phyloP scores from a whole-genome alignment of 345 rosid genomes.

The Cardamine chenopodiifolia region DNA sequence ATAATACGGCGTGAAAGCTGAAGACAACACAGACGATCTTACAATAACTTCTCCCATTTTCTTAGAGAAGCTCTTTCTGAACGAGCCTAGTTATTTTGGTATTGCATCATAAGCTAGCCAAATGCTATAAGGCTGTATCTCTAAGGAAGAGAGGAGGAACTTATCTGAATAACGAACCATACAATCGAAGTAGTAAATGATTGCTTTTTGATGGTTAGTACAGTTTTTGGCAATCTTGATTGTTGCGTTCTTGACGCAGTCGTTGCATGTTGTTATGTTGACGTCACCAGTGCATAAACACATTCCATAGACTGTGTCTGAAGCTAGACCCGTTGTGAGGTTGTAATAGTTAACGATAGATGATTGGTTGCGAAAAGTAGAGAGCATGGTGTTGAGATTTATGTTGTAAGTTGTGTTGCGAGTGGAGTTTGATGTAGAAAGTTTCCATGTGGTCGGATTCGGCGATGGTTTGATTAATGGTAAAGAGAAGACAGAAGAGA shows the following conservation, averaged over 20 bases:
- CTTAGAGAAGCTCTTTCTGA: constrained; percentile 7
- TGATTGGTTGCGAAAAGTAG: constrained; percentile 24
- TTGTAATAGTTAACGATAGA: constrained; percentile 24
- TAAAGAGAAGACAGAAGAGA: constrained; percentile 17
- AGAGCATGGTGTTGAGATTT: constrained; percentile 33
- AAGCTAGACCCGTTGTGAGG: constrained; percentile 27
- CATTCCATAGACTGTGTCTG: constrained; percentile 37
- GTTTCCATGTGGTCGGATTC: constrained; percentile 18
- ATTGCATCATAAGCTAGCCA: not conserved
- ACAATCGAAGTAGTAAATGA: constrained; percentile 47
- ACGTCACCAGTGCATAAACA: constrained; percentile 48
- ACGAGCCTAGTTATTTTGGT: constrained; percentile 8
- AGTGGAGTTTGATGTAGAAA: constrained; percentile 22
- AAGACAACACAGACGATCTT: not conserved
- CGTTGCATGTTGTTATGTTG: constrained; percentile 34
- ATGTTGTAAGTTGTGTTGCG: constrained; percentile 24
- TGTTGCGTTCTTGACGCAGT: constrained; percentile 40
- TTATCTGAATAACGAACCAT: constrained; percentile 46
- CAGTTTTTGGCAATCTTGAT: constrained; percentile 22
- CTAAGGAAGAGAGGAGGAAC: constrained; percentile 16
- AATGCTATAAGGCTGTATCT: not conserved
- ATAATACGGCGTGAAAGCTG: constrained; percentile 13
- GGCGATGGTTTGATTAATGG: constrained; percentile 5
- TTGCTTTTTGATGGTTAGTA: constrained; percentile 30
- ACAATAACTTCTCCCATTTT: constrained; percentile 34